Base-by-base conservation (phyloP, 139 green algal species). In the Micractinium sp. region DNA sequence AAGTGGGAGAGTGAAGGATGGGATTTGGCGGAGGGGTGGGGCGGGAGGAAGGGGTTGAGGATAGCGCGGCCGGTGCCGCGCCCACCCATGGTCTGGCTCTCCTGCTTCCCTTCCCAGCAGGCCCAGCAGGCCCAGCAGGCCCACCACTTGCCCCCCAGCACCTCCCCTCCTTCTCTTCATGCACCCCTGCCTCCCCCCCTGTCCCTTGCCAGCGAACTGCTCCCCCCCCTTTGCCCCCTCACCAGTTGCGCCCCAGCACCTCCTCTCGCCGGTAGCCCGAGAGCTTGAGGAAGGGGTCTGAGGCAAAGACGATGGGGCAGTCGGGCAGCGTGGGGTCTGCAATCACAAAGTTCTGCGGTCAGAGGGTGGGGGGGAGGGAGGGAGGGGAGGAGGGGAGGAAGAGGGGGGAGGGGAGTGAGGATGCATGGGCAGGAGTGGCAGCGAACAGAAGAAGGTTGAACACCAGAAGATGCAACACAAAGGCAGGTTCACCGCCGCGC, bases 221-320 rank as follows among this genome's bases (percentile, higher is more conserved):
- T 5, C 47, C 47, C 47, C 47, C 77, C 33, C 33, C 77, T 31
- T 35, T 2, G 14, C 18, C n/a, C 9, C 94, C 87, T 87, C 79
- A 90, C 87, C 91, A 99, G 95, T 99, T 99, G 79, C 96, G 92
- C 0, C 97, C 97, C 76, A 99, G 94, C 71, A 99, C 97, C 90
- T 99, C 98, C 92, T 98, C 95, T 9, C 97, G 92, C 27, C 95
- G 92, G 95, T 98, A 99, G 81, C 96, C 96, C 12, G 96, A 98
- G 36, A 99, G 94, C 86, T 98, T 94, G 89, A 99, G 94, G 91
- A 99, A 99, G 0, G 95, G 94, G 85, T 99, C 96, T 22, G 95
- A 98, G 0, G 96, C 96, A 90, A 98, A 99, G 31, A 99, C 97
- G 83, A 99, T 99, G 87, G 98, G 98, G 90, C 95, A 98, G 93